Base-by-base conservation (phyloP, 2,329 filamentous ascomycete genomes). In the Amphichorda felina region DNA sequence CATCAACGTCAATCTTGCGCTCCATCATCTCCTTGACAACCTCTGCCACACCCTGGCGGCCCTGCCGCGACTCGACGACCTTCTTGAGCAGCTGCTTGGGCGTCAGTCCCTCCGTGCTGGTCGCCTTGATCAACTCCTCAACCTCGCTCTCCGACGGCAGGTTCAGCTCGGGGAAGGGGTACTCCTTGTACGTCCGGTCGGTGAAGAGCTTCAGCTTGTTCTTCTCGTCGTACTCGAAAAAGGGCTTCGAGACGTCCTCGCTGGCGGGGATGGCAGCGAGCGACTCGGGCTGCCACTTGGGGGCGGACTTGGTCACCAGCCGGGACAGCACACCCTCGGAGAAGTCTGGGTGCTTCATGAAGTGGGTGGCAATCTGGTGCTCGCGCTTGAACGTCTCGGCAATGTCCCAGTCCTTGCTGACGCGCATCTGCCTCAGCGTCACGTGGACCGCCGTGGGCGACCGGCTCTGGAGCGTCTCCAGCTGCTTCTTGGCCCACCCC, bases 321-420 rank as follows among this genome's bases (percentile, higher is more conserved):
- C 81, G 72, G 17, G 86, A 80, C 35, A 75, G 75, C n/a, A 98
- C 89, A 36, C 91, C 91, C 60, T 94, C 85, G 30, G 78, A 78
- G 51, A 98, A 98, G 59, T 98, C 91, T 4, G 75, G 82, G 55
- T 91, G 81, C 38, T 70, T 69, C 89, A 98, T 96, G 65, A 98
- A 96, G 43, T 77, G 74, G 39, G 71, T 65, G 2, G 89, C 87
- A 40, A 98, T 86, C 51, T 81, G 71, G 59, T 91, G 74, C 64
- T 98, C 91, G 43, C 77, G 77, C 52, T 79, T 68, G 68, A 96
- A 98, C 1, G 89, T 79, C 59, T 94, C 73, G 13, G 72, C 64
- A 48, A 98, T 94, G 43, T 70, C 69, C 91, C 91, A 96, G 24
- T 66, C 53, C 45, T 64, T 61, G 40, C 84, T 86, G 33, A 82